Base-by-base conservation (phyloP, 768 basidiomycete species). In the Lentinula aciculospora region DNA sequence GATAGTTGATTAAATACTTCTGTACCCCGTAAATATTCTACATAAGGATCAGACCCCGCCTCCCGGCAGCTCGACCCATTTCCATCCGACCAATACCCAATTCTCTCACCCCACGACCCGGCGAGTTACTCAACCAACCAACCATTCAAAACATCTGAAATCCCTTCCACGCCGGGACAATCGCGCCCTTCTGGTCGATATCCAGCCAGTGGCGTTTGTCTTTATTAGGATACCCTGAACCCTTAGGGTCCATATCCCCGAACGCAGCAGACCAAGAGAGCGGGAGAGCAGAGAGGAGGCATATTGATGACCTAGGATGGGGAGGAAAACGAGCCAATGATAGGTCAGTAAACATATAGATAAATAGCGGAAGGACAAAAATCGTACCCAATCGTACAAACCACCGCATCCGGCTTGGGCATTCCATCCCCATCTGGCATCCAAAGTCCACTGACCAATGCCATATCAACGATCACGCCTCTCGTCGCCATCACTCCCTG, bases 381-480 rank as follows among this genome's bases (percentile, higher is more conserved):
- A 15, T 64, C 78, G 8, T 57, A 85, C 86, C 77, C 80, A n/a
- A 83, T 66, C 3, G 81, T 78, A 64, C 86, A 88, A 31, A 89
- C 67, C 4, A 74, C 71, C 21, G 81, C 83, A 13, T 74, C 74
- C 1, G 86, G 84, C 17, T 67, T 64, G 3, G 17, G 23, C 10
- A 12, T 28, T 15, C 32, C 36, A 10, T 76, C 40, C 25, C 39
- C 66, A 39, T 80, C 79, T 7, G 70, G 63, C 60, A 67, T 68
- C 88, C 88, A 89, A 40, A 83, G 63, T 15, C 88, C 88, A 56
- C 77, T 81, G 25, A 88, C 59, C 64, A 88, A 59, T 10, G 88
- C 87, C 59, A 88, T 78, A 67, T 89, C 88, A 5, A 88, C 80
- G 47, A 89, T 66, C 75, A 84, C 81, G 1, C 87, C 88, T 48